phyloP scores from a whole-genome alignment of 306 rosid species.

The Quercus rubra region DNA sequence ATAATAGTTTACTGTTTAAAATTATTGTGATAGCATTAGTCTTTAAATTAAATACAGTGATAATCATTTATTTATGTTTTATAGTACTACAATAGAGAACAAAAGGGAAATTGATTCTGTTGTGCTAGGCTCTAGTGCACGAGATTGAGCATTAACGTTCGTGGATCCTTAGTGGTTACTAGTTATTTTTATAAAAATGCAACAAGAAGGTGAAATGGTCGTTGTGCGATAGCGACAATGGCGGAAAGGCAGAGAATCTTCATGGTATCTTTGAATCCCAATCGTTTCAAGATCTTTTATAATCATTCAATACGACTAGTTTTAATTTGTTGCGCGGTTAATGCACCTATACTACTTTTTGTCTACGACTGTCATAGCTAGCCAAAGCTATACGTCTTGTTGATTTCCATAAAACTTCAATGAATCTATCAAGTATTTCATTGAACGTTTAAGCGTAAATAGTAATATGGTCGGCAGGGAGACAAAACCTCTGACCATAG shows the following conservation, averaged over 20 bases:
- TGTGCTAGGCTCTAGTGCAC: constrained; percentile 23
- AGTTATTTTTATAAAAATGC: background rate
- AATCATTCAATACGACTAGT: background rate
- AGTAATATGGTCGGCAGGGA: background rate
- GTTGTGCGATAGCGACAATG: background rate
- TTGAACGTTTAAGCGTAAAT: background rate
- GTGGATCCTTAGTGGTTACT: background rate
- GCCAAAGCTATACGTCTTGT: background rate
- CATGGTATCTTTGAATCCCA: background rate
- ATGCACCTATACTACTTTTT: background rate
- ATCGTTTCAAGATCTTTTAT: background rate
- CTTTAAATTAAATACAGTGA: background rate
- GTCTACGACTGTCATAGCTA: background rate
- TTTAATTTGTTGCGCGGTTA: background rate
- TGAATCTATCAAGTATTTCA: too few relatives aligned
- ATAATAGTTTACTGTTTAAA: too few relatives aligned
- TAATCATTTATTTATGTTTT: background rate
- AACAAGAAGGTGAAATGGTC: background rate
- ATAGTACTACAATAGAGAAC: background rate
- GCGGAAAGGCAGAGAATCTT: background rate
- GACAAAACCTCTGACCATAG: background rate
- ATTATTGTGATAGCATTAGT: too few relatives aligned
- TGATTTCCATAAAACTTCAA: background rate
- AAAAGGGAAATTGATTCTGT: constrained; percentile 20
- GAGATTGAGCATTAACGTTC: background rate